phyloP scores from a whole-genome alignment of 441 rosid genomes.

The Biscutella laevigata region DNA sequence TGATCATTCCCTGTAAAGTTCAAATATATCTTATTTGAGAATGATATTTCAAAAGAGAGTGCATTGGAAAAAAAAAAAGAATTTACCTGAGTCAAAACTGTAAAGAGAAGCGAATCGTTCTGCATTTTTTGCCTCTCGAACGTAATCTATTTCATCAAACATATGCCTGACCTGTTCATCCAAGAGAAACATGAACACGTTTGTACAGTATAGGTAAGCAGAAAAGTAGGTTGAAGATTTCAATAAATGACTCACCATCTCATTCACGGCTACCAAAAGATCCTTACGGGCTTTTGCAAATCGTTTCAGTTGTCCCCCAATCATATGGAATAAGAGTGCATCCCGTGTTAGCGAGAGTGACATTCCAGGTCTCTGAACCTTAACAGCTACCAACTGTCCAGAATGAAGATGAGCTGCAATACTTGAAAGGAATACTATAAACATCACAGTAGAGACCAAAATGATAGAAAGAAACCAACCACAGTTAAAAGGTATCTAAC shows the following conservation, averaged over 20 bases:
- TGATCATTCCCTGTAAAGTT: slow-evolving; percentile 36
- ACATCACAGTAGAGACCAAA: slow-evolving; percentile 6
- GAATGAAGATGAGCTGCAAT: slow-evolving; percentile 93
- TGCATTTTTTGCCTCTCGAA: slow-evolving; percentile 88
- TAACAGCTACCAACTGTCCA: slow-evolving; percentile 97
- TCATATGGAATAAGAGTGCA: slow-evolving; percentile 84
- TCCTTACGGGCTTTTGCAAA: slow-evolving; percentile 95
- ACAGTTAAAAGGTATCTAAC: slow-evolving; percentile 40
- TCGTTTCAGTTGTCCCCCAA: slow-evolving; percentile 87
- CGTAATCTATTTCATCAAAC: slow-evolving; percentile 96
- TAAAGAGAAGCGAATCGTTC: slow-evolving; percentile 85
- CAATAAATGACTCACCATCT: slow-evolving; percentile 57
- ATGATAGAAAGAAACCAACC: slow-evolving; percentile 3
- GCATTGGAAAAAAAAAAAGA: slow-evolving; percentile 1
- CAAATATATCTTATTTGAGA: not conserved
- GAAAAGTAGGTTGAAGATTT: not conserved
- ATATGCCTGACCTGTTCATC: slow-evolving; percentile 92
- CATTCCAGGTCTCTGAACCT: slow-evolving; percentile 98
- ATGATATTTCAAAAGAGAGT: not conserved
- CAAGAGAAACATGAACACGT: slow-evolving; percentile 41
- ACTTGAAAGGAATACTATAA: slow-evolving; percentile 35
- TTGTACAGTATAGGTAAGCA: slow-evolving; percentile 25
- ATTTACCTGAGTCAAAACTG: slow-evolving; percentile 51
- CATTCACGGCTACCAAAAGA: slow-evolving; percentile 89
- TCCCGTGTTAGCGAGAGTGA: slow-evolving; percentile 72